Percentiles rank a stretch among this genome's conserved stretches.
Conservation (phyloP, 805 yeast species). For the Hanseniaspora vineae region DNA sequence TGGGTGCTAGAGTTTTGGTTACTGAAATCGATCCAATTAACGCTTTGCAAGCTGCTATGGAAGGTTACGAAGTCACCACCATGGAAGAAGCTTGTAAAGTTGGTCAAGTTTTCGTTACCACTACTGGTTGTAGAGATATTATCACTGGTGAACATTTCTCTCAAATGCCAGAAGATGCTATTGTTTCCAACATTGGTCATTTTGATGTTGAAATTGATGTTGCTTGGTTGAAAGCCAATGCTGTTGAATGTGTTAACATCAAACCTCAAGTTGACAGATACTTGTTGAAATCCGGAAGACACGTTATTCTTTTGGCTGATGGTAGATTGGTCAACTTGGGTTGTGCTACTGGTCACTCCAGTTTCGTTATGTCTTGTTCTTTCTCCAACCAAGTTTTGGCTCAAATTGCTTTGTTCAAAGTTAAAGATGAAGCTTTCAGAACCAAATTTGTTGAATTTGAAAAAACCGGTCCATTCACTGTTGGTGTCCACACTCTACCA, state of each 20-base stretch:
- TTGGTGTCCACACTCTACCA: constrained; percentile 94
- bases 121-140: constrained; percentile 99
- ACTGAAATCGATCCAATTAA: constrained; percentile 98
- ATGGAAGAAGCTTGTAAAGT: constrained; percentile 84
- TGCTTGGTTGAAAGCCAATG: constrained; percentile 95
- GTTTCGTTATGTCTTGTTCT: constrained; percentile 98
- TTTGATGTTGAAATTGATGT: constrained; percentile 98
- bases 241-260: constrained; percentile 87
- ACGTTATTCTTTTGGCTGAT: constrained; percentile 91
- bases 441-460: constrained; percentile 74
- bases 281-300: constrained; percentile 80
- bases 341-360: constrained; percentile 99
- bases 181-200: constrained; percentile 99
- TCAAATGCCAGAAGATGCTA: constrained; percentile 97
- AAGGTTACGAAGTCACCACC: constrained; percentile 94
- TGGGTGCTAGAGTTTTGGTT: constrained; percentile 98
- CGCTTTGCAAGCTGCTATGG: constrained; percentile 98
- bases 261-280: constrained; percentile 99
- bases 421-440: constrained; percentile 71
- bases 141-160: constrained; percentile 80
- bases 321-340: constrained; percentile 99
- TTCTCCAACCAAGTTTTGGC: constrained; percentile 99
- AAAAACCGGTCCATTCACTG: constrained; percentile 79
- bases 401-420: constrained; percentile 93
- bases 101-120: constrained; percentile 97